Conservation (phyloP, 768 basidiomycete genomes). For the Kwoniella dejecticola region DNA sequence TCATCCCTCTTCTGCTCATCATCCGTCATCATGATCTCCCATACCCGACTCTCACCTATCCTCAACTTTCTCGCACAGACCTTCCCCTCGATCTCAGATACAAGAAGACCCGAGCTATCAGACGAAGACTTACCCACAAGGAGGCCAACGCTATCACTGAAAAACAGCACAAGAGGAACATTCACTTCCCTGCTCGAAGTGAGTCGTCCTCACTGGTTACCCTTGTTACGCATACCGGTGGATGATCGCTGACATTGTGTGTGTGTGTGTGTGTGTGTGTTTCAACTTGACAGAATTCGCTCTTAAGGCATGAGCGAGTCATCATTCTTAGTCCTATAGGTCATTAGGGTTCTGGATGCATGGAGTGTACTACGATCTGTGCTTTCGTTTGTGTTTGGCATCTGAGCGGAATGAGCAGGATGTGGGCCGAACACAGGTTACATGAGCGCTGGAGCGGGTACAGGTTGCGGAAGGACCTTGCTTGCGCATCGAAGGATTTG, state of each 20-base stretch:
- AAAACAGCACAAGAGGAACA: conserved; percentile 91
- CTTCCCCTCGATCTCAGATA: conserved; percentile 93
- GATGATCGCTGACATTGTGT: no score
- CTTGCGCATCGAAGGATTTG: no score
- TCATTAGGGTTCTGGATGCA: conserved; percentile 26
- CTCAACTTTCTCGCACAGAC: conserved; percentile 53
- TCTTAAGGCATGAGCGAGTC: conserved; percentile 69
- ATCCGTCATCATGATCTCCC: not conserved
- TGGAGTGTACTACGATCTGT: conserved; percentile 14
- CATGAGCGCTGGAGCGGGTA: no score
- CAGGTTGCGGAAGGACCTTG: no score
- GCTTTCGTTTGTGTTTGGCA: not conserved
- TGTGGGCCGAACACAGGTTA: no score
- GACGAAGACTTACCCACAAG: conserved; percentile 89
- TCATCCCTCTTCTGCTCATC: not conserved
- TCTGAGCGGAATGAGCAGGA: no score
- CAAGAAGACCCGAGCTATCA: conserved; percentile 98
- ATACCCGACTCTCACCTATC: not conserved
- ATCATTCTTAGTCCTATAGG: conserved; percentile 25
- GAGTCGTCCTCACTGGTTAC: conserved; percentile 1
- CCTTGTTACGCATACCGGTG: no score
- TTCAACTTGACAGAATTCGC: conserved; percentile 66
- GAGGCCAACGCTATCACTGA: conserved; percentile 83
- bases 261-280: no score
- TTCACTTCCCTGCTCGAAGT: conserved; percentile 85